phyloP scores from a whole-genome alignment of 2,329 filamentous ascomycete species.

The Talaromyces marneffei region DNA sequence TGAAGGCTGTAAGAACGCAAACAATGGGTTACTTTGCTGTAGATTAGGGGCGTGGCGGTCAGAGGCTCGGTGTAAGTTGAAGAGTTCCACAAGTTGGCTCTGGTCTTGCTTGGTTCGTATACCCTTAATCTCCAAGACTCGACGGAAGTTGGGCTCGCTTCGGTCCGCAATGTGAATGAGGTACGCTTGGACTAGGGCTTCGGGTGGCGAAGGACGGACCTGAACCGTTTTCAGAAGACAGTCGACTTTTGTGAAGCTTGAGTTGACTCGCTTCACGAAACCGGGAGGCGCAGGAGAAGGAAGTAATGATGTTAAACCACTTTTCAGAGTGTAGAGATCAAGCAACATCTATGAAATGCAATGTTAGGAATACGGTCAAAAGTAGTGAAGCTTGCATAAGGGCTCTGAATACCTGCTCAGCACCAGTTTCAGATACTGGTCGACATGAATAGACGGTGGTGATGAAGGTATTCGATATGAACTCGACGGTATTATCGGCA shows the following conservation, averaged over 20 bases:
- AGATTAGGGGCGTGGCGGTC: constrained; percentile 61
- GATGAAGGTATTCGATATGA: constrained; percentile 72
- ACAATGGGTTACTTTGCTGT: constrained; percentile 61
- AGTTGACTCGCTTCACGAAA: constrained; percentile 81
- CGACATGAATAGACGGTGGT: constrained; percentile 79
- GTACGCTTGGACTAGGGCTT: constrained; percentile 93
- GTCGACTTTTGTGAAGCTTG: constrained; percentile 79
- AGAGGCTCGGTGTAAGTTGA: constrained; percentile 72
- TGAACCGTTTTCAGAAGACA: constrained; percentile 93
- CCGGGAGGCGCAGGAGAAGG: constrained; percentile 54
- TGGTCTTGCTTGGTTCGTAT: constrained; percentile 76
- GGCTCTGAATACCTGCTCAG: constrained; percentile 65
- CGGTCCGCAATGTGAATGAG: constrained; percentile 94
- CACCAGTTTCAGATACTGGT: constrained; percentile 87
- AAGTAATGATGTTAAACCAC: constrained; percentile 44
- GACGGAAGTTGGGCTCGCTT: constrained; percentile 90
- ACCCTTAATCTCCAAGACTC: constrained; percentile 92
- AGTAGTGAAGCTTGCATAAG: neutral
- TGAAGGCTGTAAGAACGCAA: constrained; percentile 43
- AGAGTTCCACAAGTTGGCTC: constrained; percentile 75
- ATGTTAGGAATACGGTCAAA: constrained; percentile 11
- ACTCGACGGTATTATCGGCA: constrained; percentile 91
- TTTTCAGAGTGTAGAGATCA: constrained; percentile 71
- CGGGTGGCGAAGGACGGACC: constrained; percentile 82
- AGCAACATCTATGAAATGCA: constrained; percentile 69